phyloP scores from a whole-genome alignment of 148 eudicot species.

The Vaccinium macrocarpon region DNA sequence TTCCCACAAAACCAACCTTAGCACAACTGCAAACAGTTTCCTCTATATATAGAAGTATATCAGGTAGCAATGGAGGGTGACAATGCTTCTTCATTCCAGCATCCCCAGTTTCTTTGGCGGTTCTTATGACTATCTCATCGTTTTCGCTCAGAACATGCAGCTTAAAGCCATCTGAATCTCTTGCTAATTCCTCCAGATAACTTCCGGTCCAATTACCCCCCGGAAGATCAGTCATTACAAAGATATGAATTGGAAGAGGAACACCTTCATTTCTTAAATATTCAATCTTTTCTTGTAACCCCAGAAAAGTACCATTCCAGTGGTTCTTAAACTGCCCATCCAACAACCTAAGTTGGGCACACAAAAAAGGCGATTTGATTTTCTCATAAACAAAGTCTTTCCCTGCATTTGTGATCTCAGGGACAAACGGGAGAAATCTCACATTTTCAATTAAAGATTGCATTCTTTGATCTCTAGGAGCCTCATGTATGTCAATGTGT shows the following conservation, averaged over 20 bases:
- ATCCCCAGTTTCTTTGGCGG: constrained; percentile 32
- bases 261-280: constrained; percentile 32
- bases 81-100: constrained; percentile 25
- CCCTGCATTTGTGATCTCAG: constrained; percentile 57
- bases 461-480: constrained; percentile 50
- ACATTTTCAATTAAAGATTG: constrained; percentile 58
- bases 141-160: constrained; percentile 38
- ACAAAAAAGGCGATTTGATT: constrained; percentile 47
- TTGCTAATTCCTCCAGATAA: constrained; percentile 43
- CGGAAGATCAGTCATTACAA: constrained; percentile 66
- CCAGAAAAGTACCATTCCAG: constrained; percentile 38
- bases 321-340: constrained; percentile 70
- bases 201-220: constrained; percentile 45
- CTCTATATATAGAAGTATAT: constrained; percentile 44
- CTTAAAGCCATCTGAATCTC: constrained; percentile 36
- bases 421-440: constrained; percentile 65
- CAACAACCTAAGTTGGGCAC: constrained; percentile 61
- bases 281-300: constrained; percentile 40
- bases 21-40: constrained; percentile 57
- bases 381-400: constrained; percentile 48
- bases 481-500: constrained; percentile 61
- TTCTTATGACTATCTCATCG: constrained; percentile 34
- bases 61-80: constrained; percentile 28
- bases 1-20: constrained; percentile 59
- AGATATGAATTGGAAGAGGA: constrained; percentile 43